Conservation (phyloP, 176 grass and related monocot genomes). For the Hsuehochloa calcarea region DNA sequence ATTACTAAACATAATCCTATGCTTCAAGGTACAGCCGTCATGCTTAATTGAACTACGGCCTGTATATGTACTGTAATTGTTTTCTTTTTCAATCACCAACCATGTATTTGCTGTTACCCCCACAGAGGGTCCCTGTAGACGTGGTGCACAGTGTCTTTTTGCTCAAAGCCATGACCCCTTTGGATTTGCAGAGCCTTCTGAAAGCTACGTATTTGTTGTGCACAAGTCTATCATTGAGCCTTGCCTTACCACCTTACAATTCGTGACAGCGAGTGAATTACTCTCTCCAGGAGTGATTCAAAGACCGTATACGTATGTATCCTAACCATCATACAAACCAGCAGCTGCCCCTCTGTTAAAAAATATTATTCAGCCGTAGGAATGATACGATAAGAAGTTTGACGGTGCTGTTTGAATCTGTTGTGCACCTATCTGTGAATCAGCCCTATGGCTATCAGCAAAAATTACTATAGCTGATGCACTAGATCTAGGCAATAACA, state of each 20-base stretch:
- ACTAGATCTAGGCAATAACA: conserved; percentile 3
- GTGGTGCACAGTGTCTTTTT: conserved; percentile 65
- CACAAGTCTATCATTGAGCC: conserved; percentile 52
- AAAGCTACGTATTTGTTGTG: conserved; percentile 74
- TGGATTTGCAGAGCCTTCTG: conserved; percentile 80
- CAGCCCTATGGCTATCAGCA: neutral
- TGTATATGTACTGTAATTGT: conserved; percentile 35
- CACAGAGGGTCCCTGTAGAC: conserved; percentile 53
- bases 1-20: neutral
- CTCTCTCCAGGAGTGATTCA: conserved; percentile 56
- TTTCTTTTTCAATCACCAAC: conserved; percentile 39
- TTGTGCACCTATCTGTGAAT: conserved; percentile 19
- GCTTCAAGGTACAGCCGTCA: neutral
- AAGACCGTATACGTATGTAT: conserved; percentile 64
- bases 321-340: conserved; percentile 70
- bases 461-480: neutral
- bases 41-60: conserved; percentile 18
- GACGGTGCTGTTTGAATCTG: conserved; percentile 21
- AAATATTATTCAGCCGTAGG: conserved; percentile 46
- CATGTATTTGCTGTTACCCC: conserved; percentile 40
- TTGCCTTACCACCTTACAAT: conserved; percentile 52
- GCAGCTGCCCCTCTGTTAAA: conserved; percentile 31
- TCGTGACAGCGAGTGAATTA: conserved; percentile 53
- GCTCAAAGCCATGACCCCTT: conserved; percentile 54
- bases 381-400: conserved; percentile 32